These are phyloP conservation scores for Cyberlindnera americana DNA, from an alignment of 805 yeast species.

Conservation along the genomic window DNA sequence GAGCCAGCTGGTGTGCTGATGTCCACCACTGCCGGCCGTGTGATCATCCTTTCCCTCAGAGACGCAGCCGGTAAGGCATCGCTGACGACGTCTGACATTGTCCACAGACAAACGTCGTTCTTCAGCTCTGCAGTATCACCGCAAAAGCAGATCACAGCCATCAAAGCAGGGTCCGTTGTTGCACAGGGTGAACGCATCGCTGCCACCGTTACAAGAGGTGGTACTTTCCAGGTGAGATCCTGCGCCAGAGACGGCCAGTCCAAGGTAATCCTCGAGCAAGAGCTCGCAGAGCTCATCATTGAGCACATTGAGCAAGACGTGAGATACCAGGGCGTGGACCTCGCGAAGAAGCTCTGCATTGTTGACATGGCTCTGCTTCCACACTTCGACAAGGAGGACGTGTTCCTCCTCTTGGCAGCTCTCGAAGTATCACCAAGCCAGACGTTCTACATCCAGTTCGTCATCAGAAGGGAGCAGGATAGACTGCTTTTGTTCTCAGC, in stretches of 20 bases:
- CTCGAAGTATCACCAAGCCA: conserved; percentile 24
- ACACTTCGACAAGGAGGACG: conserved; percentile 33
- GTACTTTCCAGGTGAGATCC: conserved; percentile 47
- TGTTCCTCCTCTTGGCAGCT: conserved; percentile 47
- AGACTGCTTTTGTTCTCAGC: conserved; percentile 59
- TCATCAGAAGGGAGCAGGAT: conserved; percentile 47
- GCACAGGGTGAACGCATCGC: conserved; percentile 48
- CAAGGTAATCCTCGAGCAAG: conserved; percentile 34
- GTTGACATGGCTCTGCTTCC: conserved; percentile 58
- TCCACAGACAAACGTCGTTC: conserved; percentile 33
- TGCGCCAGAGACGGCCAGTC: conserved; percentile 43
- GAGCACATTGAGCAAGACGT: conserved; percentile 35
- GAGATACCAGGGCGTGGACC: conserved; percentile 44
- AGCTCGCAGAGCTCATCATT: conserved; percentile 34
- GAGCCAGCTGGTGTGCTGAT: conserved; percentile 74
- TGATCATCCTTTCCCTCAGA: conserved; percentile 56
- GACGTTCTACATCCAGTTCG: conserved; percentile 46
- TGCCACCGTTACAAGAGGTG: conserved; percentile 39
- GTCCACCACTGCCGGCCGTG: conserved; percentile 68
- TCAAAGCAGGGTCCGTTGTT: conserved; percentile 49
- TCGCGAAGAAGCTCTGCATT: conserved; percentile 41
- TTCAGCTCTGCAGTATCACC: conserved; percentile 28
- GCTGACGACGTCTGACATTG: conserved; percentile 27
- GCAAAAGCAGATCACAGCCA: conserved; percentile 48
- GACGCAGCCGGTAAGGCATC: conserved; percentile 66